phyloP scores from a whole-genome alignment of 2,329 filamentous ascomycete genomes.

The Cryoendolithus antarcticus region DNA sequence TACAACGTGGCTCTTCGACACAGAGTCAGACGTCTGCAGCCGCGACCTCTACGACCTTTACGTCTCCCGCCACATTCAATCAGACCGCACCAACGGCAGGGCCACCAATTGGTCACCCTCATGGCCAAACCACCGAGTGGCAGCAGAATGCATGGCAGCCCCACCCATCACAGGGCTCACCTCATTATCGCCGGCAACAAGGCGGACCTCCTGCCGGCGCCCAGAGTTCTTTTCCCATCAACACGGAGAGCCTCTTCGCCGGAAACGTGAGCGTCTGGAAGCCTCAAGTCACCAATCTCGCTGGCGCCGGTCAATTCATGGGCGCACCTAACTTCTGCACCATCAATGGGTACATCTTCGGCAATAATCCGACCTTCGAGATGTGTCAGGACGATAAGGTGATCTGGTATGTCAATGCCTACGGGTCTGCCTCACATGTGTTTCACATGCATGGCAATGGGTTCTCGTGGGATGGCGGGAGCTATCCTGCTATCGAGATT shows the following conservation, averaged over 20 bases:
- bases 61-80: no score
- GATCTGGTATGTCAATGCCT: constrained; percentile 22
- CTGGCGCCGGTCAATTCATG: constrained; percentile 5
- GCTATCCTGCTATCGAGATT: constrained; percentile 7
- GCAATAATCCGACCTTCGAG: constrained; percentile 19
- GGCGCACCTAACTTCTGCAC: constrained; percentile 12
- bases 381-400: constrained; percentile 20
- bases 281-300: constrained; percentile 13
- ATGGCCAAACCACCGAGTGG: no score
- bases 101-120: no score
- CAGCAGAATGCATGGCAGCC: no score
- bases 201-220: neutral
- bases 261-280: constrained; percentile 13
- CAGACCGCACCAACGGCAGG: no score
- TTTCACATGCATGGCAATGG: constrained; percentile 22
- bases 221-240: neutral
- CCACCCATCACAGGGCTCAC: no score
- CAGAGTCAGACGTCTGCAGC: constrained; percentile 1
- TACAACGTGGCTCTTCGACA: neutral
- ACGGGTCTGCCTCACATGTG: constrained; percentile 15
- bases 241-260: constrained; percentile 5
- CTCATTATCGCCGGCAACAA: neutral
- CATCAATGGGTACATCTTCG: constrained; percentile 20
- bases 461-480: constrained; percentile 9
- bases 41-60: neutral